A percentile compares a stretch with the other conserved stretches of the same genome.
These are phyloP conservation scores for Aspergillus sojae DNA, from an alignment of 2,329 filamentous ascomycete genomes.

Conservation along the genomic window DNA sequence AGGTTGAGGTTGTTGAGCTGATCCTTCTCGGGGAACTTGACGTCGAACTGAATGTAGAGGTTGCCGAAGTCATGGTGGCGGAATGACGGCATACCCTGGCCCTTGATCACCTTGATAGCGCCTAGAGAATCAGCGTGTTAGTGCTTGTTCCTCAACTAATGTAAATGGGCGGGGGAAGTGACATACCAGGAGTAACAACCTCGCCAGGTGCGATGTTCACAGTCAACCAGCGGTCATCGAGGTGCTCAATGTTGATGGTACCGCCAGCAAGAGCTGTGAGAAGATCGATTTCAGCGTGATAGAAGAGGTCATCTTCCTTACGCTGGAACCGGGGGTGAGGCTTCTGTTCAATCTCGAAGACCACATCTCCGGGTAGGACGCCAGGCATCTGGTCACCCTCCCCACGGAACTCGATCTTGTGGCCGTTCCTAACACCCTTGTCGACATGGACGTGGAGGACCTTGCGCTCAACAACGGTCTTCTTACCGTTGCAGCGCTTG, in stretches of 20 bases:
- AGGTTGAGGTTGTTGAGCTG: constrained; percentile 71
- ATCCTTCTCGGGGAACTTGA: constrained; percentile 89
- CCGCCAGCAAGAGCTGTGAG: constrained; percentile 93
- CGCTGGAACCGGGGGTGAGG: constrained; percentile 94
- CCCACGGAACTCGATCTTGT: constrained; percentile 95
- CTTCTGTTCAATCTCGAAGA: constrained; percentile 99
- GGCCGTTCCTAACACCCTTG: constrained; percentile 86
- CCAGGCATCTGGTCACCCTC: constrained; percentile 96
- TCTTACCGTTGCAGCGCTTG: constrained; percentile 96
- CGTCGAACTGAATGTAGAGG: constrained; percentile 94
- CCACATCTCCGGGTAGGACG: constrained; percentile 90
- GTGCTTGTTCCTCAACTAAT: background rate
- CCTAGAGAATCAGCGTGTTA: constrained; percentile 54
- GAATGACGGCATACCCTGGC: constrained; percentile 96
- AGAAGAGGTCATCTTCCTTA: constrained; percentile 94
- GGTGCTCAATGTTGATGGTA: constrained; percentile 88
- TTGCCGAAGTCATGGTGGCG: constrained; percentile 95
- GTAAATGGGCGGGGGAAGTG: background rate
- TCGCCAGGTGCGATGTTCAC: constrained; percentile 93
- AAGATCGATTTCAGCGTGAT: constrained; percentile 92
- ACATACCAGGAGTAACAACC: constrained; percentile 86
- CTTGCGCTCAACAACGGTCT: constrained; percentile 96
- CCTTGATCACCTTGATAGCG: constrained; percentile 88
- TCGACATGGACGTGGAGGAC: constrained; percentile 98
- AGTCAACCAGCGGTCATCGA: constrained; percentile 95